phyloP scores from a whole-genome alignment of 768 basidiomycete species.

The Suillus ampliporus region DNA sequence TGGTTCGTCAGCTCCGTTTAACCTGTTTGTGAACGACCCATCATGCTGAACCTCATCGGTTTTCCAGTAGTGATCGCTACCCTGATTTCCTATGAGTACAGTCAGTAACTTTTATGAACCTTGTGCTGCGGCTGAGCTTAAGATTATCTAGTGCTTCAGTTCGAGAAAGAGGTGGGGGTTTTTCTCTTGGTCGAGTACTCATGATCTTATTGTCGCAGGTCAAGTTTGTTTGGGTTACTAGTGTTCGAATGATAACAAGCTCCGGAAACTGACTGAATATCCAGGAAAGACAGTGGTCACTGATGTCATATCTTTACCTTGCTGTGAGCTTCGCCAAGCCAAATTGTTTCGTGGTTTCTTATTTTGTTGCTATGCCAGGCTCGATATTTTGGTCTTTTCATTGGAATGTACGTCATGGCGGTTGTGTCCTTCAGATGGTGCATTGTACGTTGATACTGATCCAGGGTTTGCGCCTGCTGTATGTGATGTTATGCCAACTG shows the following conservation, averaged over 20 bases:
- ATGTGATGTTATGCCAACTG: neutral
- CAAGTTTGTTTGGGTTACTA: constrained; percentile 2
- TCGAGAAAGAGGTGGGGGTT: constrained; percentile 1
- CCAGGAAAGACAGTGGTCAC: neutral
- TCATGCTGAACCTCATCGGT: neutral
- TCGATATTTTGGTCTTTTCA: neutral
- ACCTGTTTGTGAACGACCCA: neutral
- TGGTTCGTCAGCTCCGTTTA: neutral
- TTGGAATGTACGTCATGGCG: neutral
- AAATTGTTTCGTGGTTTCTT: neutral
- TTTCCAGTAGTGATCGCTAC: neutral
- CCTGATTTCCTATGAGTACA: neutral
- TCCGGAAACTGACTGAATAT: neutral
- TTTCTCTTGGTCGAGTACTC: neutral
- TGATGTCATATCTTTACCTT: constrained; percentile 2
- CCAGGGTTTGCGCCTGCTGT: constrained; percentile 2
- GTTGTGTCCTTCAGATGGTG: neutral
- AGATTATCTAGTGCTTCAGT: neutral
- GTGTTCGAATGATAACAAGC: neutral
- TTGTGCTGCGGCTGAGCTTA: neutral
- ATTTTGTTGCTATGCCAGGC: neutral
- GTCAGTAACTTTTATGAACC: constrained; percentile 1
- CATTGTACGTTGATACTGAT: neutral
- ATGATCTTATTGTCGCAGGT: neutral
- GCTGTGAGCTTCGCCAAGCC: neutral